Evolutionary conservation across 2,329 filamentous ascomycete species (phyloP).

Genomic region (Metarhizium humberi): DNA sequence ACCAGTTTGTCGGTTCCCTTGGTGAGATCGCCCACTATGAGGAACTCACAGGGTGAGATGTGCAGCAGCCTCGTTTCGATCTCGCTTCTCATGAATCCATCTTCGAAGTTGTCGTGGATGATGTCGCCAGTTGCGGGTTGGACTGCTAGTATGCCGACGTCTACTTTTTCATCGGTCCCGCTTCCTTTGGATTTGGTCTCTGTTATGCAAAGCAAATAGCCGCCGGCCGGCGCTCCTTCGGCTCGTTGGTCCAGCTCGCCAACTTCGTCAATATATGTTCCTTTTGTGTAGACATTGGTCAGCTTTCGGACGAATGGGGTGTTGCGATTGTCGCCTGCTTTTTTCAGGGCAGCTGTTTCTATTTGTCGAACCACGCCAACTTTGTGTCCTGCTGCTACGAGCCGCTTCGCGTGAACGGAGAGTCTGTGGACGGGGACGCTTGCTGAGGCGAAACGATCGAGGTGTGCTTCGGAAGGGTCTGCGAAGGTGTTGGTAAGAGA

Average conservation of each 20-base stretch:
- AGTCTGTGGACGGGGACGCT: constrained; percentile 90
- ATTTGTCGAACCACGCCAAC: constrained; percentile 91
- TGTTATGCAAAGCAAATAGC: constrained; percentile 89
- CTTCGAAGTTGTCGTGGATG: constrained; percentile 91
- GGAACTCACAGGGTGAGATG: constrained; percentile 89
- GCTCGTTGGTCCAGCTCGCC: constrained; percentile 59
- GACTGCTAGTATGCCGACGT: constrained; percentile 85
- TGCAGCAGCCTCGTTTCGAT: constrained; percentile 93
- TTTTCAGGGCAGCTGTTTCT: constrained; percentile 92
- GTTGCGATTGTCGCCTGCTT: constrained; percentile 88
- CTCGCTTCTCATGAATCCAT: constrained; percentile 94
- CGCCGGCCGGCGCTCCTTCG: constrained; percentile 47
- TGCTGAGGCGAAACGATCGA: constrained; percentile 86
- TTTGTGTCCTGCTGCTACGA: constrained; percentile 89
- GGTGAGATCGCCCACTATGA: constrained; percentile 85
- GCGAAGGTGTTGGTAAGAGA: constrained; percentile 6
- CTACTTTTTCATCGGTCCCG: constrained; percentile 86
- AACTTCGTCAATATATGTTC: constrained; percentile 90
- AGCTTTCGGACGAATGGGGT: constrained; percentile 85
- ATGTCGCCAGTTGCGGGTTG: constrained; percentile 94
- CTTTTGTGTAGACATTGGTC: constrained; percentile 96
- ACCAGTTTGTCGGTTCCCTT: constrained; percentile 89
- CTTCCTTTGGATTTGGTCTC: constrained; percentile 70
- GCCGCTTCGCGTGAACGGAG: constrained; percentile 85
- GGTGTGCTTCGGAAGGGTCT: constrained; percentile 83